Evolutionary conservation across 306 rosid genomes (phyloP), one percentile per base, ranked within the genome.

Genomic region (Malus sieversii): DNA sequence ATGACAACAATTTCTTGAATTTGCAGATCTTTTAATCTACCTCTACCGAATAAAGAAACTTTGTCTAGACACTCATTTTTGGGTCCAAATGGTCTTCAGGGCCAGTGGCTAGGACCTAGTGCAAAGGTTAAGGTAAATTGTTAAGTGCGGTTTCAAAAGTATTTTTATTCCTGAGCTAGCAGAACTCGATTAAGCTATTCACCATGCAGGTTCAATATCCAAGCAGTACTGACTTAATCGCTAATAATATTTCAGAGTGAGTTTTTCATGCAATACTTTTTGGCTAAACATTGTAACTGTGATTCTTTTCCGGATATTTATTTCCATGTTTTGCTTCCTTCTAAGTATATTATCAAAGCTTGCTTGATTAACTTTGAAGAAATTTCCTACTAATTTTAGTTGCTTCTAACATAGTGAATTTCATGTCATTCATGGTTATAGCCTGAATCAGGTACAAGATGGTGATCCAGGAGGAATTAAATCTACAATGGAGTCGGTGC

Each of bases 51-150:
- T 78, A 90, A 88, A 81, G 99, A 96, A 77, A 96, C 99, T 73
- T 82, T 92, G 85, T 96, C 97, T 67, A 90, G 99, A 82, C 99
- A 96, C 82, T 96, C 98, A 58, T 80, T 92, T 84, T 86, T 96
- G 81, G 99, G 99, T 68, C 98, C 96, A 48, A 92, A 82, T 88
- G 99, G 98, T 81, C 94, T 96, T 74, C 89, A 71, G 74, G 93
- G 91, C 66, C 98, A 96, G 84, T 92, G 99, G 99, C 91, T 71
- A 45, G 98, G 89, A 66, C 97, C 98, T 25, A 89, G 85, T 48
- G 75, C 90, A 55, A 88, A 80, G 83, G 73, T 81, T 60, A 96
- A 92, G 98, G 99, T 92, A 82, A 75, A 70, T 30, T 45, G 10
- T 62, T 40, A 11, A 29, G 14, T 44, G 40, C 77, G 77, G 70